Evolutionary conservation across 257 asterid genomes (phyloP).

Genomic region (Orobanche coerulescens): DNA sequence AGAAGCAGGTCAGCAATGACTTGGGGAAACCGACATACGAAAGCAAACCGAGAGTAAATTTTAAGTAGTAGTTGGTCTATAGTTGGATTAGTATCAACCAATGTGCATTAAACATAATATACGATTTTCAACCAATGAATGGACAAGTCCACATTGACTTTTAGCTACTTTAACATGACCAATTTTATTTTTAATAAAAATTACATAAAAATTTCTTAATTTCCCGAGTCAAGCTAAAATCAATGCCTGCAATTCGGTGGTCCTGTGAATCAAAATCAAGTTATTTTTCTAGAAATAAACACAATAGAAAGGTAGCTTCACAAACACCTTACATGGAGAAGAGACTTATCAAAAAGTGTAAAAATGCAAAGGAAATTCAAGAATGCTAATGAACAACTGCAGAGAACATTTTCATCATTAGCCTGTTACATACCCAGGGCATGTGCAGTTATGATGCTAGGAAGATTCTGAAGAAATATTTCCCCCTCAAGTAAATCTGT

Average conservation of each 20-base stretch:
- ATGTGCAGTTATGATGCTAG: constrained; percentile 86
- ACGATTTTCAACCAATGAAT: background rate
- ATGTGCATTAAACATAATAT: background rate
- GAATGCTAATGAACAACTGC: background rate
- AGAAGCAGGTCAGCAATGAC: background rate
- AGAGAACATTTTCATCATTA: background rate
- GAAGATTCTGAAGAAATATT: constrained; percentile 95
- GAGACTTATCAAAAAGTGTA: background rate
- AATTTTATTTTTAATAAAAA: background rate
- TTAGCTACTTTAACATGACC: background rate
- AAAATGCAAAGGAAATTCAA: background rate
- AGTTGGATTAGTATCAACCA: background rate
- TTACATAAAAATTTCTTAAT: background rate
- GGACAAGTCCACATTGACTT: background rate
- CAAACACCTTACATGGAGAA: background rate
- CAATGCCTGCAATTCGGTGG: background rate
- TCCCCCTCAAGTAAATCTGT: constrained; percentile 92
- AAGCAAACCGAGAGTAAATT: background rate
- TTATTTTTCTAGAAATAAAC: background rate
- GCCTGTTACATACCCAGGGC: constrained; percentile 59
- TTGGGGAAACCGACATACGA: background rate
- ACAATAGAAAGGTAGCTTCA: background rate
- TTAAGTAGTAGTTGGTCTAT: background rate
- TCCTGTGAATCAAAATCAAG: constrained; percentile 1
- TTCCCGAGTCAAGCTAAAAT: background rate